Evolutionary conservation across 768 basidiomycete species (phyloP), one percentile per base, ranked within the genome.

Genomic region (Amanita rubescens): DNA sequence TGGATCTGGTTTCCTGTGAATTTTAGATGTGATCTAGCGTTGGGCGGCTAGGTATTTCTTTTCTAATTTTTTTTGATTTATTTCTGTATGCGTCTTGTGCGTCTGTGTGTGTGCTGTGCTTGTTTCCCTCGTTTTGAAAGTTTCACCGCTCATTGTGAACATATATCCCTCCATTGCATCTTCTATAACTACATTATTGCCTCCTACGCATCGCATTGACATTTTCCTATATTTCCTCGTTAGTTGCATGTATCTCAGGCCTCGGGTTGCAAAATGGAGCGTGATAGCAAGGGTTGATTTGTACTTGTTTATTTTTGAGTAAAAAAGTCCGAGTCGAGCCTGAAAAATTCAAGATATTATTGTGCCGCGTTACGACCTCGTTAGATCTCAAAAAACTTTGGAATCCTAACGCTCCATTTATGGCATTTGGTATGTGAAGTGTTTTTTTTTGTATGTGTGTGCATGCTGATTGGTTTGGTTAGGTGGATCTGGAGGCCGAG

Each of bases 401-500:
- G 25, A 25, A 15, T 24, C 14, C 49, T 27, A 24, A 20, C 34
- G 49, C 37, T 27, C 30, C 25, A 38, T 25, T n/a, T 12, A 51
- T 51, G 49, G 49, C 49, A 27, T 51, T 41, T 38, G 49, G 49
- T 51, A 2, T 24, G 12, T 32, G 24, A 34, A n/a, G 8, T 5
- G 17, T n/a, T 5, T 17, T 24, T n/a, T 38, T 14, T 38, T 51
- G 3, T 1, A 3, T 43, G 6, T 24, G 5, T 8, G n/a, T 30
- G n/a, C 10, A 5, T 19, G 39, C 27, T 51, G 37, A 52, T 15
- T 22, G 7, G n/a, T 38, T 12, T 52, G 39, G 22, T 33, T 51
- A 76, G 75, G 75, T 62, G 73, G 70, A 73, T 76, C 86, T 68
- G 90, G 90, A 56, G 83, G 84, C 62, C 84, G 90, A 57, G 89